Base-by-base conservation (phyloP, 2,329 filamentous ascomycete genomes). In the Aspergillus awamori region DNA sequence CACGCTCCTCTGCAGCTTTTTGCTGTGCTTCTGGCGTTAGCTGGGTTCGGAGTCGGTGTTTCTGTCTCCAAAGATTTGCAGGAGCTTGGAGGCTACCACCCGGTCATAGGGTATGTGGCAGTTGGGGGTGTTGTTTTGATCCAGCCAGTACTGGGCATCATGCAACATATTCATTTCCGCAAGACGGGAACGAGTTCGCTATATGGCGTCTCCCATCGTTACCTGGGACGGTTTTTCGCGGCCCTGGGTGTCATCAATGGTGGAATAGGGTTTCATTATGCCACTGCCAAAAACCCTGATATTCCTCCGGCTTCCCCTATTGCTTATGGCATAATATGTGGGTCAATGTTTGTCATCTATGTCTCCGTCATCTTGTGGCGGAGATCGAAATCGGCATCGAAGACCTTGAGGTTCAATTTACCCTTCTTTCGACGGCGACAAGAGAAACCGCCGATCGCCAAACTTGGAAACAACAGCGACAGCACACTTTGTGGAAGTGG, bases 181-280 rank as follows among this genome's bases (percentile, higher is more conserved):
- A 80, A 78, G 66, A 73, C 77, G 45, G 72, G 74, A 20, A 69
- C 69, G 41, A 78, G 78, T n/a, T 81, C 78, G 2, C 63, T 79
- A 15, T 80, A 76, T 69, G 82, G 81, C 0, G 74, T 82, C 57
- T 47, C 70, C 2, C 83, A 86, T 65, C 75, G 84, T 62, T 86
- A 83, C 82, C 65, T 84, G 28, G 83, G 83, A 11, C 76, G 83
- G 5, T 65, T 78, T 28, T 72, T 80, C 13, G 76, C 84, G 20
- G 76, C 77, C 0, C 73, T 85, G 0, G 83, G 81, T 3, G 83
- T 84, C 59, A 76, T 85, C 70, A 85, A 85, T 63, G 83, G 83
- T 8, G 83, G 83, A 2, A 69, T 85, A 1, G 83, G 83, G 0
- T 76, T 85, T 47, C 70, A 75, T 60, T 75, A 83, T 36, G 80